Evolutionary conservation across 352 stramenopile genomes (phyloP), one percentile per base, ranked within the genome.

Genomic region (Phytophthora sansomeana): DNA sequence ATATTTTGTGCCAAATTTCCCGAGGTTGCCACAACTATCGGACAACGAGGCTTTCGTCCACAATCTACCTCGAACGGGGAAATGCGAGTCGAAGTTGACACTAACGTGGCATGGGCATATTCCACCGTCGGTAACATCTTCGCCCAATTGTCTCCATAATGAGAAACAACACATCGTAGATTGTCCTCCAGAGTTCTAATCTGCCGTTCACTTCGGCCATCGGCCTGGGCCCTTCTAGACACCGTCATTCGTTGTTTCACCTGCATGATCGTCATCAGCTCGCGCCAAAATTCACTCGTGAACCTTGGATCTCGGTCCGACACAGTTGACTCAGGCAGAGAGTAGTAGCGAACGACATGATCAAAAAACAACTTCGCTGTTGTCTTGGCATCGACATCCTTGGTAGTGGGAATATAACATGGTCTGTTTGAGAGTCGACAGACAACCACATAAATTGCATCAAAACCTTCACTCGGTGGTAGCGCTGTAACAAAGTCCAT

Each of bases 241-340:
- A 56, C 49, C 14, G 50, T 67, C 59, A 67, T 67, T 14, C 59
- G 13, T 17, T 52, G 33, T 16, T 55, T 47, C 0, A 67, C 50
- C 19, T 49, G 24, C 41, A 67, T 56, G 33, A 44, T 53, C 32
- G 5, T 8, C 59, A 56, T 67, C 32, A 60, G 17, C n/a, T 28
- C 35, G 21, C 29, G 32, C 49, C 33, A 67, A 36, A 61, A 67
- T 6, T 55, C 41, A 33, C 35, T 48, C 3, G 32, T 56, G 36
- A 55, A 55, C 14, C 30, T 60, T 19, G 26, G 38, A 29, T 51
- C 21, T 24, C 21, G 21, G 21, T 24, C 21, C 21, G 21, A 24
- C 21, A 24, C 21, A 24, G 21, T 24, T 0, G 32, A 47, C 16
- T 50, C 33, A 9, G 59, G 42, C 24, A 57, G 24, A 5, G 32